These are phyloP conservation scores for Xylariales sp. DNA, from an alignment of 2,329 filamentous ascomycete genomes.

Conservation along the genomic window DNA sequence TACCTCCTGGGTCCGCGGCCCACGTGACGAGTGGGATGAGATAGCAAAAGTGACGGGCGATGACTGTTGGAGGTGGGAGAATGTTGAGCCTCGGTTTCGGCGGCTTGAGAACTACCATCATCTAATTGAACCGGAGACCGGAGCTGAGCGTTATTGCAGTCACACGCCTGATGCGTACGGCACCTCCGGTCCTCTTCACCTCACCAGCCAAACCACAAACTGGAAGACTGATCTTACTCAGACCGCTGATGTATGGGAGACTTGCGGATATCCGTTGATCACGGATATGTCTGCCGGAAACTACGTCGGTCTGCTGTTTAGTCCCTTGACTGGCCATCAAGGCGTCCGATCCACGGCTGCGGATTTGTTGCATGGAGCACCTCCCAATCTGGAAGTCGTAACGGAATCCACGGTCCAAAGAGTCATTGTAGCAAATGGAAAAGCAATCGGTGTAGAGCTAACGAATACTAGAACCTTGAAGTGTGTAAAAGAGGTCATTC, in stretches of 20 bases:
- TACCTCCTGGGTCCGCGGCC: background rate
- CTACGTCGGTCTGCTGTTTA: background rate
- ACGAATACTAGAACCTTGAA: background rate
- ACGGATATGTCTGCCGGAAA: background rate
- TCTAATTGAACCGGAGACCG: background rate
- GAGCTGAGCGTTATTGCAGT: background rate
- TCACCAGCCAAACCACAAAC: background rate
- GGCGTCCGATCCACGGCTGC: slow-evolving; percentile 1
- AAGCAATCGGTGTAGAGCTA: background rate
- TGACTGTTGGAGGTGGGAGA: slow-evolving; percentile 1
- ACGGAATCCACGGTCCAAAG: background rate
- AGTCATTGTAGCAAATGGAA: background rate
- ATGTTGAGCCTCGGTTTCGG: background rate
- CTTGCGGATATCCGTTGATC: background rate
- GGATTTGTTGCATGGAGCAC: background rate
- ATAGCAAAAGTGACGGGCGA: background rate
- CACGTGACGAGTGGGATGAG: background rate
- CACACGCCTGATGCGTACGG: background rate
- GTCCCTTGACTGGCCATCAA: background rate
- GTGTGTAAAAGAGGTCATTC: background rate
- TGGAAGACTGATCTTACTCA: background rate
- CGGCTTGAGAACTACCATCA: slow-evolving; percentile 3
- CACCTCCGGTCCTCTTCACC: background rate
- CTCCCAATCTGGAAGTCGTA: background rate
- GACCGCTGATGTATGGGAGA: background rate